These are phyloP conservation scores for Camellia lanceoleosa DNA, from an alignment of 148 eudicot genomes.

Conservation along the genomic window DNA sequence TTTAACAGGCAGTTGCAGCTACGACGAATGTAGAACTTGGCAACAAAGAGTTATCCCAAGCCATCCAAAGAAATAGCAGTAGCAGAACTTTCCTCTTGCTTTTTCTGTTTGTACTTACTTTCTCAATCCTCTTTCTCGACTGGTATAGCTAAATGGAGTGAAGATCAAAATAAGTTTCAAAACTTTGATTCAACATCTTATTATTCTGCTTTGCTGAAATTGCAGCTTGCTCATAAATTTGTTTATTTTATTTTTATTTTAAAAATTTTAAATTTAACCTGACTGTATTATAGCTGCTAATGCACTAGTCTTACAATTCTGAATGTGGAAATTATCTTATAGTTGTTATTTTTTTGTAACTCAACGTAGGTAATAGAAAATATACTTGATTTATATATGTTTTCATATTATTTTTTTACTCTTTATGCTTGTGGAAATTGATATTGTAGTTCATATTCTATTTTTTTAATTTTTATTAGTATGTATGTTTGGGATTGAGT, in stretches of 20 bases:
- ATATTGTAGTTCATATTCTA: too few relatives aligned
- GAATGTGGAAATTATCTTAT: too few relatives aligned
- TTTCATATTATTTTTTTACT: too few relatives aligned
- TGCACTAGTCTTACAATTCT: background rate
- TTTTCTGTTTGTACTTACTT: constrained; percentile 75
- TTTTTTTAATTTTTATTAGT: too few relatives aligned
- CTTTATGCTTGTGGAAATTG: too few relatives aligned
- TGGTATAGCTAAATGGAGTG: constrained; percentile 68
- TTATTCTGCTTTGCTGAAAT: background rate
- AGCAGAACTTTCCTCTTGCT: constrained; percentile 91
- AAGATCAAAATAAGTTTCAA: background rate
- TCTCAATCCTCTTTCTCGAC: constrained; percentile 81
- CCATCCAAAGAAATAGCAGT: constrained; percentile 83
- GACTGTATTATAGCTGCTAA: background rate
- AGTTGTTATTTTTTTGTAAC: too few relatives aligned
- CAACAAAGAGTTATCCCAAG: constrained; percentile 81
- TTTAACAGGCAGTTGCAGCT: constrained; percentile 84
- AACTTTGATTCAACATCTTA: background rate
- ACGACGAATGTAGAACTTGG: constrained; percentile 91
- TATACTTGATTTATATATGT: too few relatives aligned
- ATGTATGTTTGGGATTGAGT: too few relatives aligned
- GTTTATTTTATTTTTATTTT: background rate
- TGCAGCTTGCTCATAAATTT: background rate
- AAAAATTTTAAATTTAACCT: background rate
- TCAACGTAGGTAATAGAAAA: too few relatives aligned